Base-by-base conservation (phyloP, 352 stramenopile species). In the Pythium biforme region DNA sequence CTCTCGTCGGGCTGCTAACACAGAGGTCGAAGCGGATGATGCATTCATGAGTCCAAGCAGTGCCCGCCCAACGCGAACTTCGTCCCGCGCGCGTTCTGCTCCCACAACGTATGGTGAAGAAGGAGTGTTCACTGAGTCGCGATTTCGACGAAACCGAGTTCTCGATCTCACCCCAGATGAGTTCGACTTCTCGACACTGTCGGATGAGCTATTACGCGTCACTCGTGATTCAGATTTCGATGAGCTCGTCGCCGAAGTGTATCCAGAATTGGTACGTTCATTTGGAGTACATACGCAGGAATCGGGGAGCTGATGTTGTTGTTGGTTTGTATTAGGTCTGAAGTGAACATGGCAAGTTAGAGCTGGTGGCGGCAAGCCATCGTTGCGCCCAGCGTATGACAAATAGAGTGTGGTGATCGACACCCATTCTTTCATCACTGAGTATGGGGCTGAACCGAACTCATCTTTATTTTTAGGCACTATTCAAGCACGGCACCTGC, bases 211-310 rank as follows among this genome's bases (percentile, higher is more conserved):
- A 10, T 20, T 59, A 1, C 26, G 22, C 12, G 58, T 59, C 14
- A 71, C 54, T 23, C 56, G 31, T 1, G 27, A 20, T 19, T 25
- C 43, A 17, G 66, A 73, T 41, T 73, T 73, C 46, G 61, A 73
- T 41, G 61, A 64, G 0, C 20, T 70, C 20, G 34, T 73, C 6
- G 20, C 41, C 1, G 51, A 68, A 40, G 31, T 40, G 6, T 74
- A 63, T 51, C 68, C 57, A 39, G 54, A 68, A 64, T 26, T 74
- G 54, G 67, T 74, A 53, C 9, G 49, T 57, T 39, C 8, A 45
- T 17, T 8, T 23, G 27, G 29, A 33, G 2, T 23, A 7, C 37
- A 5, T 4, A n/a, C 4, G 6, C 17, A n/a, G 6, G 37, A 29
- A 25, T 4, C 3, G 2, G 22, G 22, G 39, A 19, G 23, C 37